Evolutionary conservation across 2,329 filamentous ascomycete species (phyloP), one percentile per base, ranked within the genome.

Genomic region (Cladosporium sp.): DNA sequence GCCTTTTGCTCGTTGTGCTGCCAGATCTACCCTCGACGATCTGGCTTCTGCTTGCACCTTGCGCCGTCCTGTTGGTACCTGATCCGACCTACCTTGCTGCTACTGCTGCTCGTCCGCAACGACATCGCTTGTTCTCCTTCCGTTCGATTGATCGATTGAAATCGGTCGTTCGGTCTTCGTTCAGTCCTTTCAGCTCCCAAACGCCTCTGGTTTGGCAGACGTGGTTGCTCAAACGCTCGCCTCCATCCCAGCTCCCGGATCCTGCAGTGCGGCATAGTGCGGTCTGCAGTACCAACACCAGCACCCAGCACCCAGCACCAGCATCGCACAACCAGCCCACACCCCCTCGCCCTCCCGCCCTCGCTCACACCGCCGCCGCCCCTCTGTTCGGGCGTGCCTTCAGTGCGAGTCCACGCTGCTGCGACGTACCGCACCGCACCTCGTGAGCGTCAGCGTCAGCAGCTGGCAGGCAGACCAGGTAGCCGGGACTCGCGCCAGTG

Each of bases 401-500:
- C 51, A 63, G 49, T 39, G 51, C 60, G 36, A 56, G 28, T 21
- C 28, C 26, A 32, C 49, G 32, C 34, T 56, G 49, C 60, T 63
- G 36, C 60, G 23, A 46, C 62, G 56, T 56, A 57, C 43, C 54
- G 51, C 62, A 59, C 54, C n/a, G 23, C 51, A 64, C 36, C 54
- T 43, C 62, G 62, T 64, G 62, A 64, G 62, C 54, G 28, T 48
- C 60, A 56, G 60, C 60, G 34, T 63, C 60, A 56, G 60, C 49
- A 25, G 60, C 49, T 39, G 58, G 58, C 58, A 64, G 39, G 21
- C 43, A 46, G 62, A 64, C 62, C 62, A 59, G 62, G 62, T 64
- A 58, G 62, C 56, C 62, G 62, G 62, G 61, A 58, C 62, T 49
- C 54, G 62, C 54, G 62, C 39, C 54, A 64, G 62, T 58, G 53